Percentiles rank a stretch among this genome's conserved stretches.
phyloP scores from a whole-genome alignment of 345 rosid species.

The Gossypium rotundifolium region DNA sequence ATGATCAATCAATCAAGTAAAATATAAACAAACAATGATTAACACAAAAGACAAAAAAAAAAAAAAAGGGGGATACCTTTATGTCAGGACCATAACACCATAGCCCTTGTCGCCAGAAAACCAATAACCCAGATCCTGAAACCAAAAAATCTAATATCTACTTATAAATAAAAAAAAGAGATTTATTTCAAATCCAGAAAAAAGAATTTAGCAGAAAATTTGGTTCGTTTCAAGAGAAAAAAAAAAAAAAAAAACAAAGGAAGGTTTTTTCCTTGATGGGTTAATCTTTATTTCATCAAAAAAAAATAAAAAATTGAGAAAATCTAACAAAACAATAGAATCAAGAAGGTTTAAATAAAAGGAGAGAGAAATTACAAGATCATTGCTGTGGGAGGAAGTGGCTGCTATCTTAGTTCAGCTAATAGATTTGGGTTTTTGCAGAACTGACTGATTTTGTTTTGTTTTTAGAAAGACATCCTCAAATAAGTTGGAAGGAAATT shows the following conservation, averaged over 20 bases:
- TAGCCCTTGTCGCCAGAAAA: slow-evolving; percentile 10
- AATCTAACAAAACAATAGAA: slow-evolving; percentile 5
- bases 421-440: background rate
- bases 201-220: background rate
- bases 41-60: background rate
- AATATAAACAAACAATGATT: background rate
- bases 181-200: slow-evolving; percentile 10
- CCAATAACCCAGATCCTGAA: slow-evolving; percentile 20
- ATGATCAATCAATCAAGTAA: background rate
- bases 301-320: background rate
- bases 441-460: background rate
- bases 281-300: background rate
- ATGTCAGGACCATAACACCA: slow-evolving; percentile 5
- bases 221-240: background rate
- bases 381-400: background rate
- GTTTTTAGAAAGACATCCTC: background rate
- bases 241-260: slow-evolving; percentile 7
- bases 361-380: background rate
- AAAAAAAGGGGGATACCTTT: slow-evolving; percentile 7
- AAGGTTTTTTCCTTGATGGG: background rate
- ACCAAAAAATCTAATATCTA: slow-evolving; percentile 1
- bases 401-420: background rate
- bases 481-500: background rate
- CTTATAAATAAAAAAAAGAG: background rate
- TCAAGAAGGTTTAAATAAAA: background rate